Evolutionary conservation across 23 red algal species (phyloP), one percentile per base, ranked within the genome.

Genomic region (Gracilaria gracilis): DNA sequence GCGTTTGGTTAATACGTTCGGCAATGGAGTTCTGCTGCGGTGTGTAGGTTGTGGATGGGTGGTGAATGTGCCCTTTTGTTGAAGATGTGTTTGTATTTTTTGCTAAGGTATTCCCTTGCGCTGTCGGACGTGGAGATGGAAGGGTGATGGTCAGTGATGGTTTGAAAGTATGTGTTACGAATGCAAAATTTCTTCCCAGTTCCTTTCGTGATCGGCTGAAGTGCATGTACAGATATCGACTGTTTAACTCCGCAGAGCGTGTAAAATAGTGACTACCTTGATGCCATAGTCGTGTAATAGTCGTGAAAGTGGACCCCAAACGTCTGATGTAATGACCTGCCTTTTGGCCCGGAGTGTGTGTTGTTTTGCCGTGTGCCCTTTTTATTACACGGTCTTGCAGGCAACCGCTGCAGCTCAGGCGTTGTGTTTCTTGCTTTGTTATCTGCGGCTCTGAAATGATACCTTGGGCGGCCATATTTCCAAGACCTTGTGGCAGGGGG

Each of bases 21-120:
- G 75, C 75, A 19, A 79, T 50, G 2, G 46, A 32, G 38, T 79
- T 79, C 23, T 57, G 46, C 50, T 79, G 75, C 38, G 75, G 75
- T 4, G 42, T 50, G 40, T 79, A 50, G 3, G 75, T 7, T 9
- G 4, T 49, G 4, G 46, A 2, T 31, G 1, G 4, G 35, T 79
- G 37, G 23, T 31, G 4, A 7, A 79, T 46, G 42, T 79, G 1
- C 75, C 75, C 27, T 50, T 49, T 50, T 25, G 9, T 17, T 25
- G 50, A 2, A 46, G 23, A 5, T 79, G 28, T 7, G n/a, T n/a
- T n/a, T n/a, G n/a, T n/a, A n/a, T n/a, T n/a, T n/a, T 4, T 51
- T 79, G 75, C 21, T 28, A 8, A 79, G 75, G 20, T 79, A 79
- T 27, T 49, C 75, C 23, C 21, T 50, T 15, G 35, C 75, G 31